phyloP scores from a whole-genome alignment of 2,329 filamentous ascomycete genomes.

The Talaromyces sp. region DNA sequence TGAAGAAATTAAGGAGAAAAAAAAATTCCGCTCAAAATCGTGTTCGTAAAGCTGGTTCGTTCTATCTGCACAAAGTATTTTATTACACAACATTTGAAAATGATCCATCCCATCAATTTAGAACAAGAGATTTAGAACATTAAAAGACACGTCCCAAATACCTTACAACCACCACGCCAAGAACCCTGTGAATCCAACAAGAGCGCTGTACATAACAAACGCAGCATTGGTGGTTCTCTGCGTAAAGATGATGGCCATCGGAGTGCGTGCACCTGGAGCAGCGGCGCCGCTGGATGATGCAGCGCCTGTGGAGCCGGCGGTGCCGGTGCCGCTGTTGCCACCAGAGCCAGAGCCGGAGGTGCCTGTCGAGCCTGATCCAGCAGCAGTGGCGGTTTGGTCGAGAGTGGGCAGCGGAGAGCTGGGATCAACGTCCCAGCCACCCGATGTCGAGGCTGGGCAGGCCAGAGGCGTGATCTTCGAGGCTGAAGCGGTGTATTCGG shows the following conservation, averaged over 20 bases:
- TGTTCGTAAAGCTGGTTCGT: neutral
- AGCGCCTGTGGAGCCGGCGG: constrained; percentile 9
- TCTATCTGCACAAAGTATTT: neutral
- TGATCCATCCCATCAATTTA: no score
- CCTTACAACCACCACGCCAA: constrained; percentile 12
- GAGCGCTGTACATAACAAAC: constrained; percentile 1
- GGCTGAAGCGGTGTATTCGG: constrained; percentile 61
- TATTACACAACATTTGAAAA: neutral
- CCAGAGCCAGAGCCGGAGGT: neutral
- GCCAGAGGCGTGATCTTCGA: constrained; percentile 56
- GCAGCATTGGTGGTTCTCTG: neutral
- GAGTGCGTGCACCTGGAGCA: neutral
- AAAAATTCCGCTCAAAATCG: neutral
- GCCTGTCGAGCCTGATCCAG: constrained; percentile 2
- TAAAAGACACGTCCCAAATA: no score
- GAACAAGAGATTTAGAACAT: no score
- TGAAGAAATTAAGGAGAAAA: neutral
- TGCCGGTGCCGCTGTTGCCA: constrained; percentile 1
- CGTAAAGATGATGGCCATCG: neutral
- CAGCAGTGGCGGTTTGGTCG: constrained; percentile 40
- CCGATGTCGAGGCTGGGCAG: constrained; percentile 65
- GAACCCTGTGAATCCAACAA: constrained; percentile 11
- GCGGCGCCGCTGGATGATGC: constrained; percentile 10
- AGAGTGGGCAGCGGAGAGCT: constrained; percentile 65
- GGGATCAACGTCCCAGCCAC: constrained; percentile 68